These are phyloP conservation scores for Sorghum bicolor DNA, from an alignment of 176 grass and related monocot genomes.

Conservation along the genomic window Sorghum_bicolor_NCBIv3 NC_012872.2:72058501-72059000, in stretches of 20 bases:
- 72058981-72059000: background rate
- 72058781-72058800: constrained; percentile 16
- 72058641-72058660: background rate
- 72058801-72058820: background rate
- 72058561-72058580: too few species aligned
- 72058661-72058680: background rate
- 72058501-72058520: background rate
- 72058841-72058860: background rate
- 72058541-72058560: background rate
- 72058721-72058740: background rate
- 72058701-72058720: constrained; percentile 2
- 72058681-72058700: background rate
- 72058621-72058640: background rate
- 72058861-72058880: background rate
- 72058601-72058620: background rate
- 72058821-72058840: constrained; percentile 12
- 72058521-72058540: background rate
- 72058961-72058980: background rate
- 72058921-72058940: background rate
- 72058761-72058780: constrained; percentile 9
- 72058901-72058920: background rate
- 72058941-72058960: rapidly evolving
- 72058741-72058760: rapidly evolving
- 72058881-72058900: background rate
- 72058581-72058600: background rate